These are phyloP conservation scores for Brassica cretica DNA, from an alignment of 345 rosid species.

Conservation along the genomic window DNA sequence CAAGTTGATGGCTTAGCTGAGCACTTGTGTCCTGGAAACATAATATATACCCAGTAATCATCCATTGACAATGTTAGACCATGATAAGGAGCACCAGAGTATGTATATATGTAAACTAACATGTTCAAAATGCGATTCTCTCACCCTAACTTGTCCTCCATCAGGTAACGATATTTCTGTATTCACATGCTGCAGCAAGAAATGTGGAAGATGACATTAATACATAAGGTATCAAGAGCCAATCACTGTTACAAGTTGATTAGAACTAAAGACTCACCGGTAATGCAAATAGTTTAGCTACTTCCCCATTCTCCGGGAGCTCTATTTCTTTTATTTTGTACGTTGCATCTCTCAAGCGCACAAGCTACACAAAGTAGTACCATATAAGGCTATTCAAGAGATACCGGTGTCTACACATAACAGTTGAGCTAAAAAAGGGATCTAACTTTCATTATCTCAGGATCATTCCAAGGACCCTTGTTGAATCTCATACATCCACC, in stretches of 20 bases:
- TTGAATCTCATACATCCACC: slow-evolving; percentile 84
- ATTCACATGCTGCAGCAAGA: slow-evolving; percentile 26
- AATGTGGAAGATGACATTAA: slow-evolving; percentile 13
- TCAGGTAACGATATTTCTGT: slow-evolving; percentile 35
- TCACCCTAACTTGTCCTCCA: slow-evolving; percentile 26
- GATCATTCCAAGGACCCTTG: slow-evolving; percentile 94
- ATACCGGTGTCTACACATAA: background rate
- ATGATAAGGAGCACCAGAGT: slow-evolving; percentile 22
- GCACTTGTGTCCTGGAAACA: slow-evolving; percentile 31
- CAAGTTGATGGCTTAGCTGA: slow-evolving; percentile 35
- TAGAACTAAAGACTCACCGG: slow-evolving; percentile 48
- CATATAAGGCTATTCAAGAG: slow-evolving; percentile 10
- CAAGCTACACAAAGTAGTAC: slow-evolving; percentile 52
- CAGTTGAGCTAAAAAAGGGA: slow-evolving; percentile 3
- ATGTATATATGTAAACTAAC: slow-evolving; percentile 25
- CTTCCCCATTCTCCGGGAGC: slow-evolving; percentile 60
- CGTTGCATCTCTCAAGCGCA: slow-evolving; percentile 58
- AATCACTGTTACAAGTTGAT: slow-evolving; percentile 4
- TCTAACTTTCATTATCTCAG: slow-evolving; percentile 80
- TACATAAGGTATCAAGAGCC: slow-evolving; percentile 1
- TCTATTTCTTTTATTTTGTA: slow-evolving; percentile 52
- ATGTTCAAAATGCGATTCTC: slow-evolving; percentile 29
- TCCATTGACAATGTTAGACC: background rate
- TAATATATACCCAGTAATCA: background rate
- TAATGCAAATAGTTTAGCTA: slow-evolving; percentile 47